Conservation (phyloP, 352 stramenopile species). For the Phytophthora foliorum region DNA sequence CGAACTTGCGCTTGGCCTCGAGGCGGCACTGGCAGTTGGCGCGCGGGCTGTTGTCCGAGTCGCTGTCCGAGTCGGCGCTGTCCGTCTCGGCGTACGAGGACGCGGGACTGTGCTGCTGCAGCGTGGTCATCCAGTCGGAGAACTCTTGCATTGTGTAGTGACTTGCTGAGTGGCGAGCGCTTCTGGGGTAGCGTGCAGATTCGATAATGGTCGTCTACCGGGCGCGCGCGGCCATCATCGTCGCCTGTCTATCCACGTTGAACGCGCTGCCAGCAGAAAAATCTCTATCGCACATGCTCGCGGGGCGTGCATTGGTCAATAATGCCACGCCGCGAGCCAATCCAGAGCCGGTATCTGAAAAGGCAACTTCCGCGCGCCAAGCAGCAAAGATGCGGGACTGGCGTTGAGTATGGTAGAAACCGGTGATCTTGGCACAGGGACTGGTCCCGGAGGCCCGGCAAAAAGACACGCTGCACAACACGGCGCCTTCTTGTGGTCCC, state of each 20-base stretch:
- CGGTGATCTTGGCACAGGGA: background rate
- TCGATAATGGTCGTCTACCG: constrained; percentile 40
- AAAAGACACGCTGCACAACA: constrained; percentile 21
- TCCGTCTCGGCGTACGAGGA: constrained; percentile 72
- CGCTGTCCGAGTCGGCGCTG: constrained; percentile 43
- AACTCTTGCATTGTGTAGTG: constrained; percentile 51
- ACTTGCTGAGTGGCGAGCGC: background rate
- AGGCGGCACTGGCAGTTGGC: constrained; percentile 31
- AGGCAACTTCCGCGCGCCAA: constrained; percentile 3
- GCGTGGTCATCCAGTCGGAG: constrained; percentile 56
- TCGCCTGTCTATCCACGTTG: constrained; percentile 17
- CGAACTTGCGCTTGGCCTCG: constrained; percentile 38
- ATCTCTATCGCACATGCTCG: constrained; percentile 1
- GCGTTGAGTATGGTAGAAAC: background rate
- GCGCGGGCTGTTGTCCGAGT: constrained; percentile 48
- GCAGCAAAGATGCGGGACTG: constrained; percentile 18
- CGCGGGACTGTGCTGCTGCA: constrained; percentile 53
- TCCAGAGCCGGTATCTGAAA: background rate
- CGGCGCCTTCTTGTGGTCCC: constrained; percentile 6
- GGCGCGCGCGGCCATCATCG: constrained; percentile 9
- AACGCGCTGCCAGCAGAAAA: constrained; percentile 29
- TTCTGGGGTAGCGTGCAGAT: constrained; percentile 14
- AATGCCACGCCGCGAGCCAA: constrained; percentile 11
- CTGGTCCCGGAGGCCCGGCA: constrained; percentile 2
- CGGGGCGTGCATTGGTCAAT: constrained; percentile 13